These are phyloP conservation scores for Colletotrichum agaves DNA, from an alignment of 2,329 filamentous ascomycete genomes.

Conservation along the genomic window DNA sequence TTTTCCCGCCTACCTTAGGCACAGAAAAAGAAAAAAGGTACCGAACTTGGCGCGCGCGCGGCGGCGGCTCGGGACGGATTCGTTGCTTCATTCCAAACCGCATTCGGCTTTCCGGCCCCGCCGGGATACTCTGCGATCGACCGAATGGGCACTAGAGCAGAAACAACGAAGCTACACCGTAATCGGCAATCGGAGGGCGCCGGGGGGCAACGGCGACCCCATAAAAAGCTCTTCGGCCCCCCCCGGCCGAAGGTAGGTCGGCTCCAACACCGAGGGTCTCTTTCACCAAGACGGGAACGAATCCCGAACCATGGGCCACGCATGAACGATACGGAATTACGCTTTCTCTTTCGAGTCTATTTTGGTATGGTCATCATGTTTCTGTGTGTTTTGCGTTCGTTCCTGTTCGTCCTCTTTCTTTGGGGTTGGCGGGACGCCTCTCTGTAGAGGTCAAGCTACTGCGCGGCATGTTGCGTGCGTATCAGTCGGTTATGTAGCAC, in stretches of 20 bases:
- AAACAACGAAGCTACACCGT: neutral
- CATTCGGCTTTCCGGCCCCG: too few relatives aligned
- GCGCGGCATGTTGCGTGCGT: constrained; percentile 4
- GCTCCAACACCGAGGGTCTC: neutral
- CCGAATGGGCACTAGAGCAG: too few relatives aligned
- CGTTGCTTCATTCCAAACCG: too few relatives aligned
- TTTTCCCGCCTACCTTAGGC: too few relatives aligned
- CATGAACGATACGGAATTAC: constrained; percentile 5
- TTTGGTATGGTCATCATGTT: neutral
- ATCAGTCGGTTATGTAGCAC: constrained; percentile 3
- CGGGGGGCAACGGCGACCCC: too few relatives aligned
- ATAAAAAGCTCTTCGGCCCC: too few relatives aligned
- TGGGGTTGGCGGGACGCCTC: neutral
- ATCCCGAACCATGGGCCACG: neutral
- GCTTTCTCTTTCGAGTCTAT: neutral
- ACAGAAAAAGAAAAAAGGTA: neutral
- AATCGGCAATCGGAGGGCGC: constrained; percentile 3
- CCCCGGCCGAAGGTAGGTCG: constrained; percentile 1
- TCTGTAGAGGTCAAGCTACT: neutral
- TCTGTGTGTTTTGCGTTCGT: neutral
- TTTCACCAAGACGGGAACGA: neutral
- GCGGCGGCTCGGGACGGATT: too few relatives aligned
- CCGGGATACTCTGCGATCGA: too few relatives aligned
- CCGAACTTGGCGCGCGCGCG: too few relatives aligned
- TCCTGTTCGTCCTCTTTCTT: neutral